Percentiles rank a stretch among this genome's conserved stretches.
Conservation (phyloP, 192 early-diverging fungal species). For the Coemansia sp. region DNA sequence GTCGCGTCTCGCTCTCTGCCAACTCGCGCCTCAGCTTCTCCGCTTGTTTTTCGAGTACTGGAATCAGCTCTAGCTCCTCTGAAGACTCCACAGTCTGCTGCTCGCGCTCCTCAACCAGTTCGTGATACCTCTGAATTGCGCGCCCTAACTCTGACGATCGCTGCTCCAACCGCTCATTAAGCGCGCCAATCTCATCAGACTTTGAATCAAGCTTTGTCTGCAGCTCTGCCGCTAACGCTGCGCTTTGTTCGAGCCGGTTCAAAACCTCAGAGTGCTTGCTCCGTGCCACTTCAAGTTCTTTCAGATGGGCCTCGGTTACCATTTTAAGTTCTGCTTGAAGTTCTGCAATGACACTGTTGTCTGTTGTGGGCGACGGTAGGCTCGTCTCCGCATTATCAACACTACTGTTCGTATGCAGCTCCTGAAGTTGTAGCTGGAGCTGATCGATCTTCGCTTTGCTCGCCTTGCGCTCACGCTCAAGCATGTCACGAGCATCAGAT, state of each 20-base stretch:
- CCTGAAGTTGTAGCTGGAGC: conserved; percentile 27
- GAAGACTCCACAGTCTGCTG: conserved; percentile 9
- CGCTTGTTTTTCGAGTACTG: conserved; percentile 16
- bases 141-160: conserved; percentile 16
- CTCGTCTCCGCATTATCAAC: background rate
- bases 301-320: background rate
- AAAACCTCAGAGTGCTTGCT: conserved; percentile 2
- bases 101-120: conserved; percentile 20
- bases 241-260: conserved; percentile 8
- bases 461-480: conserved; percentile 39
- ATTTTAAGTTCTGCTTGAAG: conserved; percentile 14
- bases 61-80: conserved; percentile 15
- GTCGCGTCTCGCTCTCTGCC: conserved; percentile 21
- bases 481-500: conserved; percentile 18
- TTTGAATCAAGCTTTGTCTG: conserved; percentile 19
- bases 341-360: conserved; percentile 9
- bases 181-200: conserved; percentile 11
- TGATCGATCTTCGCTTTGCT: conserved; percentile 22
- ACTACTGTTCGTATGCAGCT: conserved; percentile 12
- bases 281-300: conserved; percentile 14
- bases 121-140: conserved; percentile 18
- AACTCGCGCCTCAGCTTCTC: conserved; percentile 30
- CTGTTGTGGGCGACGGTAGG: background rate
- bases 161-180: conserved; percentile 20
- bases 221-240: conserved; percentile 6